Evolutionary conservation across 2,329 filamentous ascomycete species (phyloP), one percentile per base, ranked within the genome.

Genomic region (Teratosphaeria pseudoeucalypti): DNA sequence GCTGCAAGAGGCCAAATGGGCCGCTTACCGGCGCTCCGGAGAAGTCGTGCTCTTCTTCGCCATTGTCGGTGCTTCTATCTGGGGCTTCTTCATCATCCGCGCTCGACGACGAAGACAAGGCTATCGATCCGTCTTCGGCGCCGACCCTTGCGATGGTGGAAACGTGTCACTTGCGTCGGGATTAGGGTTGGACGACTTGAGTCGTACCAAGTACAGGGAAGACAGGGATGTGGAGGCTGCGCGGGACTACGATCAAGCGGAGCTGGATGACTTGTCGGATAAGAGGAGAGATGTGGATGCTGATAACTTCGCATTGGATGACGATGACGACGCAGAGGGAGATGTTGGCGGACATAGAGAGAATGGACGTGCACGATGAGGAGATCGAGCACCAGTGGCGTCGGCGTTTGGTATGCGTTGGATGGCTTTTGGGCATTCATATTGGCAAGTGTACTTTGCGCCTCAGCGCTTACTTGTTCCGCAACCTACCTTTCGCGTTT

Each of bases 11-110:
- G 90, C 91, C 19, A 89, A 92, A 68, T 95, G 91, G 89, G 83
- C 86, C 57, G 92, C 92, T 0, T 96, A 96, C 74, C 88, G 87
- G 71, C 87, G 89, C 67, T 94, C 89, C 2, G 91, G 92, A 56
- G 90, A 95, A 74, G 83, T 92, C 6, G 90, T 91, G 1, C 81
- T 96, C 2, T 84, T 92, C 16, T 84, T 96, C 55, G 89, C 96
- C 19, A 79, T 87, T 57, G 83, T 94, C 61, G 86, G 85, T 1
- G 89, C 88, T 1, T 77, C 76, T 5, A 77, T 83, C 12, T 95
- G 90, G 86, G 89, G 86, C n/a, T 88, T 85, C 69, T 82, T 85
- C 66, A 78, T 86, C 63, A 84, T 81, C 79, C 78, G 82, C 56
- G 79, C 78, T 62, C 79, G 84, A 52, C 76, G 79, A 57, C 71